Conservation (phyloP, 2,329 filamentous ascomycete genomes). For the Paecilomyces formosus region DNA sequence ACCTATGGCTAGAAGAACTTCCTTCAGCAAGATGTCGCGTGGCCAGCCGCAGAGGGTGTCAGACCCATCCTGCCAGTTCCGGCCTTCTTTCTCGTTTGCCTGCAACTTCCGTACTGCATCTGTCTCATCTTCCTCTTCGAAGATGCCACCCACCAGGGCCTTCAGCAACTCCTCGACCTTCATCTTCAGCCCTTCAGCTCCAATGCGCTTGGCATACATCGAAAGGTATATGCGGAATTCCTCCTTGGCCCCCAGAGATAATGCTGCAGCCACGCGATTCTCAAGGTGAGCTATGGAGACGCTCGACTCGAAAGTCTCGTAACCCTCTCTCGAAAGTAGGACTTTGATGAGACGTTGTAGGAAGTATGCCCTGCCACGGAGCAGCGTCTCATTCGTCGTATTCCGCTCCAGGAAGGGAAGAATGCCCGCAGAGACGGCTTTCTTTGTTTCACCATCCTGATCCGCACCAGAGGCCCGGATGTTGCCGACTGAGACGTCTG, state of each 20-base stretch:
- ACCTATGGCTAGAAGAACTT: conserved; percentile 90
- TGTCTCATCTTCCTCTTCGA: conserved; percentile 49
- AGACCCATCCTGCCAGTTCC: conserved; percentile 41
- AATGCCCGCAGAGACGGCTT: conserved; percentile 74
- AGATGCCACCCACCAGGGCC: conserved; percentile 66
- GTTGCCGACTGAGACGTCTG: conserved; percentile 79
- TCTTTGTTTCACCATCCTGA: conserved; percentile 44
- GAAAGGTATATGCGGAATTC: conserved; percentile 93
- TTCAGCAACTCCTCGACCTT: conserved; percentile 93
- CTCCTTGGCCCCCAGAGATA: conserved; percentile 76
- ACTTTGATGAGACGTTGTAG: conserved; percentile 87
- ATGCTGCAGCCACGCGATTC: conserved; percentile 82
- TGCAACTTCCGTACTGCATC: conserved; percentile 18
- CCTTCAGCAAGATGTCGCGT: conserved; percentile 76
- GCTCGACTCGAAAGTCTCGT: conserved; percentile 81
- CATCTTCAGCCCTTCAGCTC: conserved; percentile 73
- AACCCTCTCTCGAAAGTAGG: conserved; percentile 79
- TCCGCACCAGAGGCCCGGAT: conserved; percentile 65
- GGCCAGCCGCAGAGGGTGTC: conserved; percentile 86
- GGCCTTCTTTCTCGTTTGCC: conserved; percentile 32
- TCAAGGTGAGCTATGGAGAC: conserved; percentile 93
- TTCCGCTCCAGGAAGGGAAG: conserved; percentile 90
- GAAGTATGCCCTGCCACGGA: conserved; percentile 86
- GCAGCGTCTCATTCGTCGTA: conserved; percentile 84
- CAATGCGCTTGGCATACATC: conserved; percentile 95